These are phyloP conservation scores for Barbatosphaeria neglecta DNA, from an alignment of 495 filamentous ascomycete genomes.

Conservation along the genomic window DNA sequence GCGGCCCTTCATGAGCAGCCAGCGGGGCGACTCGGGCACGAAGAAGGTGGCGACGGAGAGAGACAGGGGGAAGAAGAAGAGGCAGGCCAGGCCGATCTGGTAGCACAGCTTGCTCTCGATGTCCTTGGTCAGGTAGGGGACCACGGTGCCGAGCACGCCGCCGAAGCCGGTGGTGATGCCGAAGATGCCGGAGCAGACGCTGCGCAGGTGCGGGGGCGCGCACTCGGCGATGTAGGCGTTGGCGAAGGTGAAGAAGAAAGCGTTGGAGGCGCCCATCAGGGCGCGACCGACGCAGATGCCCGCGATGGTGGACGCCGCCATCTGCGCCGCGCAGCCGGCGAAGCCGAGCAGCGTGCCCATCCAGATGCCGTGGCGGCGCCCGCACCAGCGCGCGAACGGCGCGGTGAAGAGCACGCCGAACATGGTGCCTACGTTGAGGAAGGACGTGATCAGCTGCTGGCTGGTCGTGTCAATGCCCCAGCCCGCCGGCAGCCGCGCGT, in stretches of 20 bases:
- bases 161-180: constrained; percentile 33
- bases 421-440: constrained; percentile 18
- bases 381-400: constrained; percentile 24
- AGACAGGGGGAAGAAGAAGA: constrained; percentile 34
- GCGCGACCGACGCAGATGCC: constrained; percentile 30
- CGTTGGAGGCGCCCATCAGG: constrained; percentile 33
- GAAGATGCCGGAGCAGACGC: constrained; percentile 29
- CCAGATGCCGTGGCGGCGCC: constrained; percentile 27
- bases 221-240: constrained; percentile 32
- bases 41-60: constrained; percentile 30
- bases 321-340: constrained; percentile 27
- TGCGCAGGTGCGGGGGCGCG: constrained; percentile 26
- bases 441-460: constrained; percentile 18
- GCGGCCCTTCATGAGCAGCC: constrained; percentile 13
- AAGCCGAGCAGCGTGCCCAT: constrained; percentile 22
- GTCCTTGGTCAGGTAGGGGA: constrained; percentile 36
- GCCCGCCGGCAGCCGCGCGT: constrained; percentile 15
- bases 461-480: constrained; percentile 18
- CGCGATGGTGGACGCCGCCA: constrained; percentile 21
- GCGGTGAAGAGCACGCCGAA: constrained; percentile 21
- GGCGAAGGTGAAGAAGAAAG: constrained; percentile 36
- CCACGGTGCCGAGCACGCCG: constrained; percentile 32
- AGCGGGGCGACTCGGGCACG: constrained; percentile 40
- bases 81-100: constrained; percentile 34
- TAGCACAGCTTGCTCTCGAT: constrained; percentile 28